Evolutionary conservation across 768 basidiomycete genomes (phyloP), one percentile per base, ranked within the genome.

Genomic region (Multifurca ochricompacta): DNA sequence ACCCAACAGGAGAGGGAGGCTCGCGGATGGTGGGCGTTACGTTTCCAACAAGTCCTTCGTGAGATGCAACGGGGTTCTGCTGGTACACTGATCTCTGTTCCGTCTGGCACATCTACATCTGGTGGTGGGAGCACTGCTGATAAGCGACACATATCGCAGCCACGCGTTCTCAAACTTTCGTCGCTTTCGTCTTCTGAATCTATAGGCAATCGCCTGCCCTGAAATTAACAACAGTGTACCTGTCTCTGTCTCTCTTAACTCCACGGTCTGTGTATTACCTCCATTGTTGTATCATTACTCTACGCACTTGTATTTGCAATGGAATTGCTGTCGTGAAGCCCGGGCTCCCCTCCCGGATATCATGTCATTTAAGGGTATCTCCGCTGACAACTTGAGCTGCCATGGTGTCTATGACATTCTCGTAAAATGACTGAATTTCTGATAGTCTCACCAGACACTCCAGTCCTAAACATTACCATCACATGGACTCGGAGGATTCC

Each of bases 11-110:
- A 87, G 59, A 65, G 82, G 23, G 83, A 86, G 62, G 83, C 87
- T 58, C 72, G 86, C 0, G 82, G 78, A 4, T 88, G 84, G 83
- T 89, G 87, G 87, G 73, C 79, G 11, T 60, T 81, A 37, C 69
- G 83, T 41, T 85, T 87, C 59, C 79, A 80, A 60, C 76, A 83
- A 58, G 77, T 85, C 11, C 66, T 83, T 54, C 65, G 69, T 10
- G 85, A 86, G 64, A 63, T 82, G 60, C 77, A 77, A 53, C 57
- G 62, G 52, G 61, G 54, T 18, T 52, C 51, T n/a, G 21, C 28
- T n/a, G 36, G 40, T 30, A 34, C 52, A 10, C 41, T 52, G 10
- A 36, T 42, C 31, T 35, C 31, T 16, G 27, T n/a, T 30, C 47
- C 39, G 2, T n/a, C 49, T 16, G 27, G 43, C 40, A 32, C 21